These are phyloP conservation scores for Penicillium sp. DNA, from an alignment of 2,329 filamentous ascomycete genomes.

Conservation along the genomic window DNA sequence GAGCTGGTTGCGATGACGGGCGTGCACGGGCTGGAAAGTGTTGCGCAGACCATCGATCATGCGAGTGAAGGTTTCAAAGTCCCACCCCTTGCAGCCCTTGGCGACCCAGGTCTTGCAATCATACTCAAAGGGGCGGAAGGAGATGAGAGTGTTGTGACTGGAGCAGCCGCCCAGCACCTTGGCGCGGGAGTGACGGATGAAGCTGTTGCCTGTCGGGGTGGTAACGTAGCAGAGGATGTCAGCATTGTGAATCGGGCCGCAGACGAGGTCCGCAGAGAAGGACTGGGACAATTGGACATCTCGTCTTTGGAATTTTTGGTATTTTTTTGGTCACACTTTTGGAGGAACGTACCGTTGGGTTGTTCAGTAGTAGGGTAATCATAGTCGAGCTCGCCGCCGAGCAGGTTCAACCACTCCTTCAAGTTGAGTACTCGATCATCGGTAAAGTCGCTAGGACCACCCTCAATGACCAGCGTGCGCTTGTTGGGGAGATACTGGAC, in stretches of 20 bases:
- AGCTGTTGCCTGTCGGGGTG: conserved; percentile 64
- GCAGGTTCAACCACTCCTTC: conserved; percentile 77
- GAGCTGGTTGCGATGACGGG: conserved; percentile 79
- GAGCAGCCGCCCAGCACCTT: conserved; percentile 92
- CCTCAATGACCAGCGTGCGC: conserved; percentile 77
- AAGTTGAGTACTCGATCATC: conserved; percentile 81
- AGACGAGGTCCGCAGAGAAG: too few relatives aligned
- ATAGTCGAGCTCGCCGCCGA: conserved; percentile 84
- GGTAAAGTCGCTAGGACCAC: conserved; percentile 81
- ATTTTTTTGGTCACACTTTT: too few relatives aligned
- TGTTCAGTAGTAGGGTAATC: conserved; percentile 87
- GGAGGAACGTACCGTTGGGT: conserved; percentile 56
- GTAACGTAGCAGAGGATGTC: background rate
- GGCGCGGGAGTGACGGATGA: conserved; percentile 85
- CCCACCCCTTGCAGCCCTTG: conserved; percentile 77
- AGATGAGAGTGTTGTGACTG: conserved; percentile 89
- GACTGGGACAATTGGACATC: too few relatives aligned
- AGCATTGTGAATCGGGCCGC: too few relatives aligned
- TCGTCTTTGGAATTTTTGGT: background rate
- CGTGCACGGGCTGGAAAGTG: conserved; percentile 83
- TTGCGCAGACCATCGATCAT: conserved; percentile 79
- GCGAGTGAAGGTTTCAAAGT: conserved; percentile 76
- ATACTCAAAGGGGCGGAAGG: conserved; percentile 84
- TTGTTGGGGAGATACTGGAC: conserved; percentile 78
- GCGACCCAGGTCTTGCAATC: conserved; percentile 80